Evolutionary conservation across 2,329 filamentous ascomycete genomes (phyloP).

Genomic region (Metarhizium humberi): DNA sequence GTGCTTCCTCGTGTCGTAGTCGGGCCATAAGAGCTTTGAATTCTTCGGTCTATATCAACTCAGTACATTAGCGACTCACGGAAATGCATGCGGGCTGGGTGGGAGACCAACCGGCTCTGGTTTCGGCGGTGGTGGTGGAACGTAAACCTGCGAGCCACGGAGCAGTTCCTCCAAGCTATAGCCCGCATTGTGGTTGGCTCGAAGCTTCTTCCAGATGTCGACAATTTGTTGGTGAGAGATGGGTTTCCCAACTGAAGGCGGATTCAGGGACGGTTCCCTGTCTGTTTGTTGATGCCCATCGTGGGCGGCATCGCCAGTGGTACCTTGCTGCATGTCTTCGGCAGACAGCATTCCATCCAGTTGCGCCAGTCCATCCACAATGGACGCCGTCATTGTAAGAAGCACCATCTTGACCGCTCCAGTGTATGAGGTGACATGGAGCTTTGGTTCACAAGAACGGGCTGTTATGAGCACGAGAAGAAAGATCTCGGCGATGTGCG

Average conservation of each 20-base stretch:
- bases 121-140: slow-evolving; percentile 72
- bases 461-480: not conserved
- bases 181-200: slow-evolving; percentile 16
- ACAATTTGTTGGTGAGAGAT: slow-evolving; percentile 65
- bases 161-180: slow-evolving; percentile 62
- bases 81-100: not conserved
- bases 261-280: slow-evolving; percentile 38
- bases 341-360: slow-evolving; percentile 11
- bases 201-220: slow-evolving; percentile 47
- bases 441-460: not conserved
- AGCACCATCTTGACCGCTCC: slow-evolving; percentile 51
- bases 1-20: slow-evolving; percentile 75
- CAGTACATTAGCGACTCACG: slow-evolving; percentile 7
- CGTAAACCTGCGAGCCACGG: slow-evolving; percentile 61
- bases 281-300: slow-evolving; percentile 11
- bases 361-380: slow-evolving; percentile 51
- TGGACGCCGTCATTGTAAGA: slow-evolving; percentile 63
- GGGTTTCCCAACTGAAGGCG: slow-evolving; percentile 50
- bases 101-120: slow-evolving; percentile 56
- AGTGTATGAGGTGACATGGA: not conserved
- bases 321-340: slow-evolving; percentile 1
- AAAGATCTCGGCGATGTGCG: not conserved
- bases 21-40: slow-evolving; percentile 83
- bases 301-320: slow-evolving; percentile 6
- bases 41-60: slow-evolving; percentile 53